Percentiles rank a stretch among this genome's conserved stretches.
Conservation (phyloP, 2,329 filamentous ascomycete species). For the Metarhizium brunneum region DNA sequence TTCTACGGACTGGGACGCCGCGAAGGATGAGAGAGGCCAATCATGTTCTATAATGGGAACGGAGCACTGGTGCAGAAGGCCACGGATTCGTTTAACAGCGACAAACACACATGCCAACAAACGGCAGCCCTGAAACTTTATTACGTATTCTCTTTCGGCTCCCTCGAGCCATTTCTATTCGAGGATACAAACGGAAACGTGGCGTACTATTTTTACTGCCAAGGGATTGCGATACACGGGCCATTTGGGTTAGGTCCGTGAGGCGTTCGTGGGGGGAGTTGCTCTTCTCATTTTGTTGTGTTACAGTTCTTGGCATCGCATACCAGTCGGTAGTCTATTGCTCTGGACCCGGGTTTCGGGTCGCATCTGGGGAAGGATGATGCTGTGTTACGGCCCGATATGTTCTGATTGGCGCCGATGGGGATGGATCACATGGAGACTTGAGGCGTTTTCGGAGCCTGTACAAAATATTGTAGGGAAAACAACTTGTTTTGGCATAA, state of each 20-base stretch:
- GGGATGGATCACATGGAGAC: not conserved
- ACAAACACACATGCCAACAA: not conserved
- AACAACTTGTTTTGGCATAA: not conserved
- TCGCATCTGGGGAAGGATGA: not conserved
- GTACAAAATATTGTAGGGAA: not conserved
- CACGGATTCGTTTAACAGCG: not conserved
- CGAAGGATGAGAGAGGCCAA: constrained; percentile 27
- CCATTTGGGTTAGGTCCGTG: not conserved
- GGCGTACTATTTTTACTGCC: not conserved
- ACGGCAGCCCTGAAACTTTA: not conserved
- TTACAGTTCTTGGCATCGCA: not conserved
- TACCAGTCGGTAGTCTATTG: not conserved
- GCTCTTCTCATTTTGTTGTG: not conserved
- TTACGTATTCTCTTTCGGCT: not conserved
- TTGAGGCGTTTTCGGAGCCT: not conserved
- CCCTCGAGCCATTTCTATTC: not conserved
- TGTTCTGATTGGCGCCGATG: not conserved
- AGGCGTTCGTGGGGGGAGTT: not conserved
- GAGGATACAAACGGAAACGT: not conserved
- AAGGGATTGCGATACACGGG: not conserved
- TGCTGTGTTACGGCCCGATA: not conserved
- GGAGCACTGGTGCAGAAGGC: too few species aligned
- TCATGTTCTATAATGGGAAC: constrained; percentile 17
- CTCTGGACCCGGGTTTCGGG: not conserved
- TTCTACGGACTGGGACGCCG: constrained; percentile 32